Evolutionary conservation across 768 basidiomycete species (phyloP), one percentile per base, ranked within the genome.

Genomic region (Paxillus ammoniavirescens): DNA sequence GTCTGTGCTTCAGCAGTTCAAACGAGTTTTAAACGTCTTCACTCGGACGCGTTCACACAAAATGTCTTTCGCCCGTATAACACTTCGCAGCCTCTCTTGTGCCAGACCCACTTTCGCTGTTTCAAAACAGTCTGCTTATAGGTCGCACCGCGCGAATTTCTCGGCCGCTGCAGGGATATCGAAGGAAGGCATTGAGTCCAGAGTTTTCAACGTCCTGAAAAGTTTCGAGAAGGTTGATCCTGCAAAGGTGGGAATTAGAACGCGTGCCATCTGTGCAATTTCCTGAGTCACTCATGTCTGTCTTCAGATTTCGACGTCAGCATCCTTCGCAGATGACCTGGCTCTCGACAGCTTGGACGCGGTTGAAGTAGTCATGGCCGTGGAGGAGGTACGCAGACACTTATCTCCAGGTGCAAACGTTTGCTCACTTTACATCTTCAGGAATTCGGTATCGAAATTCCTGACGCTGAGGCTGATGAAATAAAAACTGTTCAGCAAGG

Each of bases 401-500:
- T 52, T 41, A 37, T 28, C 33, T 52, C n/a, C 18, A 43, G 51
- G 41, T 17, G 50, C 54, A 50, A 38, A 38, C 38, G 55, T 50
- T 15, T 37, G 48, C 50, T 49, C 18, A 52, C 7, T 3, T 36
- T 14, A 5, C 15, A 42, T 31, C 50, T 15, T 35, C 62, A 98
- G 93, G 97, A 98, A 66, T 99, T 99, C 70, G 80, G 83, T 28
- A 95, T 99, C 68, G 97, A 98, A 73, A 99, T 99, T 65, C 96
- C 97, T 14, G 97, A 99, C 65, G 86, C 82, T 36, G 97, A 99
- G 72, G 96, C 95, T 9, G 96, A 98, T 71, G 86, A 86, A 64
- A 98, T 98, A 67, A 86, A 84, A 64, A 93, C 91, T 7, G 91
- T 98, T 49, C 82, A 84, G 61, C 89, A 98, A 72, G 96, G 95